Percentiles rank a stretch among this genome's conserved stretches.
phyloP scores from a whole-genome alignment of 805 yeast species.

The Torulaspora gathmanii region DNA sequence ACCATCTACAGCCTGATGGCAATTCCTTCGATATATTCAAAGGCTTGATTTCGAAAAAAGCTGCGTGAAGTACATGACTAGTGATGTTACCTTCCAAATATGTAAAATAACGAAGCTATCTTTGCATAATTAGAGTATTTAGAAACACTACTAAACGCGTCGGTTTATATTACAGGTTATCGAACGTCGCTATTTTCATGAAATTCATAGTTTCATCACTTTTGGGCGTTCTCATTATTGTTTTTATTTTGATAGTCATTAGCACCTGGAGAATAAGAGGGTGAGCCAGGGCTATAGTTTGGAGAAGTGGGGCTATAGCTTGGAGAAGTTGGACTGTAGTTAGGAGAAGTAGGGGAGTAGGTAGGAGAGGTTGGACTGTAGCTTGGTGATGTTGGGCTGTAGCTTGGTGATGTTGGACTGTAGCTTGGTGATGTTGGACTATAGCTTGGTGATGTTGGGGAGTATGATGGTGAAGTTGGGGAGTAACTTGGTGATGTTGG shows the following conservation, averaged over 20 bases:
- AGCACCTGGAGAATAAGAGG: slow-evolving; percentile 48
- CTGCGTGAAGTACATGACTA: slow-evolving; percentile 10
- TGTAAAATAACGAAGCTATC: background rate
- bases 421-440: slow-evolving; percentile 62
- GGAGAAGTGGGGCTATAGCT: slow-evolving; percentile 57
- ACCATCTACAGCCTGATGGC: slow-evolving; percentile 91
- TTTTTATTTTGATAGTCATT: slow-evolving; percentile 18
- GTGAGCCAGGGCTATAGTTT: slow-evolving; percentile 59
- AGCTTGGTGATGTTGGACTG: slow-evolving; percentile 66
- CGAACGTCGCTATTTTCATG: slow-evolving; percentile 5
- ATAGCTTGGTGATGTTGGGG: slow-evolving; percentile 68
- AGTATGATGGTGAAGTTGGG: slow-evolving; percentile 40
- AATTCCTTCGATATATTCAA: slow-evolving; percentile 93
- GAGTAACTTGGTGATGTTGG: slow-evolving; percentile 73
- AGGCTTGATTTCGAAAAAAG: slow-evolving; percentile 71
- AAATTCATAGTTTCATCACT: slow-evolving; percentile 4
- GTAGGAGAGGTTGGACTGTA: slow-evolving; percentile 68
- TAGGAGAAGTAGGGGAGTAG: slow-evolving; percentile 62
- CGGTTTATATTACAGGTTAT: slow-evolving; percentile 11
- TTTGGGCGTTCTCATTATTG: slow-evolving; percentile 10
- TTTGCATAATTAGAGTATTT: background rate
- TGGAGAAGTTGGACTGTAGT: slow-evolving; percentile 69
- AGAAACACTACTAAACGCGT: slow-evolving; percentile 2
- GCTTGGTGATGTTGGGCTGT: slow-evolving; percentile 55
- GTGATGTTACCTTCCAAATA: background rate